phyloP scores from a whole-genome alignment of 2,329 filamentous ascomycete genomes.

The Aureobasidium zeae region DNA sequence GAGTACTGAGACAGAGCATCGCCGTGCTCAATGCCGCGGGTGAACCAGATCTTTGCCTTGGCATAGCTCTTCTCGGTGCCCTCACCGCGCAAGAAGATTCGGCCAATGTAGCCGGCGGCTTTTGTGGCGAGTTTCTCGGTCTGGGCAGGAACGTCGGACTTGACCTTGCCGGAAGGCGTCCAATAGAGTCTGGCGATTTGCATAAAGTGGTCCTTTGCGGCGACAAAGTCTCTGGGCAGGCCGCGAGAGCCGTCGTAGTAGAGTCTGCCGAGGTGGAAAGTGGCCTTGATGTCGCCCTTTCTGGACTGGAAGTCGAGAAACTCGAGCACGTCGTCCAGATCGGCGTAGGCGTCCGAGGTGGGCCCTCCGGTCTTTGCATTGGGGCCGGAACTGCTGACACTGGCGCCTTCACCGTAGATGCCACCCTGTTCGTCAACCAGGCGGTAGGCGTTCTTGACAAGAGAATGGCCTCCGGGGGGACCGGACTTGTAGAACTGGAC shows the following conservation, averaged over 20 bases:
- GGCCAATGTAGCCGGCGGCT: conserved; percentile 75
- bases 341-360: conserved; percentile 72
- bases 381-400: conserved; percentile 73
- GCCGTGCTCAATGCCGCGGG: conserved; percentile 62
- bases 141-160: conserved; percentile 57
- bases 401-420: conserved; percentile 91
- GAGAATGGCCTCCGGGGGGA: conserved; percentile 74
- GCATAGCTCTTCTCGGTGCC: conserved; percentile 70
- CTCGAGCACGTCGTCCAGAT: conserved; percentile 87
- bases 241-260: conserved; percentile 80
- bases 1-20: conserved; percentile 80
- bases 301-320: conserved; percentile 85
- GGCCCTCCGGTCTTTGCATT: conserved; percentile 67
- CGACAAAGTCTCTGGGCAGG: conserved; percentile 61
- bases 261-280: conserved; percentile 73
- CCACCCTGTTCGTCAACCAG: conserved; percentile 87
- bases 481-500: conserved; percentile 81
- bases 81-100: conserved; percentile 85
- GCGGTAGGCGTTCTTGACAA: conserved; percentile 69
- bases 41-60: conserved; percentile 73
- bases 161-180: conserved; percentile 61
- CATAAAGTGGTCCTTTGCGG: conserved; percentile 73
- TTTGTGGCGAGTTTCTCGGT: conserved; percentile 74
- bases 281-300: conserved; percentile 81
- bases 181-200: conserved; percentile 73